phyloP scores from a whole-genome alignment of 768 basidiomycete genomes.

The Lactarius sanguifluus region DNA sequence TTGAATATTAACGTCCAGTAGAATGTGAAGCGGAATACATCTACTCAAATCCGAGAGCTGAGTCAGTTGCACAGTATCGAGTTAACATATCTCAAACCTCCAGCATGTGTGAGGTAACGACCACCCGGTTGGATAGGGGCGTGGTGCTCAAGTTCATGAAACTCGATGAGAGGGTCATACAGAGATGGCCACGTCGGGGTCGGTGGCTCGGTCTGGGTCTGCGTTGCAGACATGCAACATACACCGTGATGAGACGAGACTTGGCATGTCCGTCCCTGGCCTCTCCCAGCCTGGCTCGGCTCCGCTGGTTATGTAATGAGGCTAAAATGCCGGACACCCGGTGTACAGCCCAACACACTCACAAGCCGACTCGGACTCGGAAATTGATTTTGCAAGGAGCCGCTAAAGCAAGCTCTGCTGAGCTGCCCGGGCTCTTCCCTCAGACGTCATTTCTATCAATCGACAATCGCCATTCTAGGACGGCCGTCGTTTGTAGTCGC shows the following conservation, averaged over 20 bases:
- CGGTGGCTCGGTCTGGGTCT: constrained; percentile 4
- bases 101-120: constrained; percentile 20
- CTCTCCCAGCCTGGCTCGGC: background rate
- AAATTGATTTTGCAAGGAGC: background rate
- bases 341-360: background rate
- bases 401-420: background rate
- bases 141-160: constrained; percentile 25
- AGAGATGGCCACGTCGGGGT: constrained; percentile 29
- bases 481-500: background rate
- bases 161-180: constrained; percentile 29
- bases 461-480: background rate
- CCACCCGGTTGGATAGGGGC: constrained; percentile 24
- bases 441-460: background rate
- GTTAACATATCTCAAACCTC: constrained; percentile 14
- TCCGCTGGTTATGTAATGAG: background rate
- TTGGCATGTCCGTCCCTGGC: background rate
- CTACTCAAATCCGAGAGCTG: constrained; percentile 12
- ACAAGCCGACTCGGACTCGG: background rate
- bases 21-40: constrained; percentile 31
- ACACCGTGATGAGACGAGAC: constrained; percentile 6
- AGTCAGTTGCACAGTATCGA: constrained; percentile 1
- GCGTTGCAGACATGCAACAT: constrained; percentile 12
- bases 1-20: constrained; percentile 30
- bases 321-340: too few relatives aligned
- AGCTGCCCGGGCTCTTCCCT: background rate